Base-by-base conservation (phyloP, 2,329 filamentous ascomycete genomes). In the Fusarium lateritium region DNA sequence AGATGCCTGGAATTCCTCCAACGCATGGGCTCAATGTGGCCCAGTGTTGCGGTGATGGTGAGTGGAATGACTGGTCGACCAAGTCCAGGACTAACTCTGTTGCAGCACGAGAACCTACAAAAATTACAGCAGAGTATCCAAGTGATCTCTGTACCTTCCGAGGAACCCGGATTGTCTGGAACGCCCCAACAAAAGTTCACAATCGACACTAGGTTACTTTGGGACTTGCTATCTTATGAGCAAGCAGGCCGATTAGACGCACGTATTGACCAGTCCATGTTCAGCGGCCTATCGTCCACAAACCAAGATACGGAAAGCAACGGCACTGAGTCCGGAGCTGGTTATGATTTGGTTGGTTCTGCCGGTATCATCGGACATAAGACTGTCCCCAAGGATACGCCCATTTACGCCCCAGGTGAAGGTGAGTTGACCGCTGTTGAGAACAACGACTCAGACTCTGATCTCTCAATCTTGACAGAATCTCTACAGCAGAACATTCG, bases 291-390 rank as follows among this genome's bases (percentile, higher is more conserved):
- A 17, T 11, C n/a, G 11, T 51, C 34, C 2, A 40, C 7, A 0
- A 2, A 19, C 2, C 24, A 24, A 8, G 53, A 19, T 8, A 15
- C 3, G 4, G 11, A 11, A 5, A 31, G 33, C 28, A 28, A 34
- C 15, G 2, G 3, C 0, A 15, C n/a, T 5, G 53, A 51, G 0
- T 3, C 31, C 1, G 50, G 38, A 6, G 50, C 28, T 24, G 26
- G 19, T 6, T 56, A 56, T 6, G 44, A 56, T 11, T 21, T 56
- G 19, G 34, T 56, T 0, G 53, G 53, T 2, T 51, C 53, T 4
- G 53, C 53, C 1, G 53, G 53, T 0, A 56, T 56, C 1, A 56
- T 51, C 7, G 53, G 53, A 4, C 53, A 56, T 4, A 56, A 56
- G 13, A 42, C 34, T 14, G 53, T 51, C 4, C 17, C 53, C 13